These are phyloP conservation scores for Poronia punctata DNA, from an alignment of 495 filamentous ascomycete genomes.

Conservation along the genomic window DNA sequence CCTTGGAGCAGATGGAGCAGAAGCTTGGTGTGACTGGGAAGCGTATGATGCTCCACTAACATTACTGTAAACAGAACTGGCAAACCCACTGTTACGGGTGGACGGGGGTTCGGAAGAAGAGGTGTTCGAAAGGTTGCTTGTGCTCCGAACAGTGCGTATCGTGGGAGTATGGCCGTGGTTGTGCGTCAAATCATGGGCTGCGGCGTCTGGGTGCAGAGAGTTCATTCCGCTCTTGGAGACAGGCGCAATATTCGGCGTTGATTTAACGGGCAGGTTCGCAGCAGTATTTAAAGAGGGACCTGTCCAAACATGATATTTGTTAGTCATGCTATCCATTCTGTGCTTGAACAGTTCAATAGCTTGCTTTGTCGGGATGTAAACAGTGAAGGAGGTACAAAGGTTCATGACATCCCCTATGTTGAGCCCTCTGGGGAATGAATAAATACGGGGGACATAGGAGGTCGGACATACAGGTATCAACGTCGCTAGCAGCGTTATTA, in stretches of 20 bases:
- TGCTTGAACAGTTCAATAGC: neutral
- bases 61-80: conserved; percentile 42
- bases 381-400: conserved; percentile 1
- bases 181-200: conserved; percentile 12
- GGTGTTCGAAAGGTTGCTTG: conserved; percentile 31
- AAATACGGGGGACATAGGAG: neutral
- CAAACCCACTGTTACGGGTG: conserved; percentile 38
- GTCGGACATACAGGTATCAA: conserved; percentile 3
- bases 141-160: conserved; percentile 41
- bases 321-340: conserved; percentile 1
- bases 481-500: neutral
- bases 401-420: neutral
- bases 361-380: too few relatives aligned
- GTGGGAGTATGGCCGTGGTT: conserved; percentile 26
- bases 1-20: conserved; percentile 22
- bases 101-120: conserved; percentile 23
- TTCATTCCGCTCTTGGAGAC: conserved; percentile 30
- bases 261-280: conserved; percentile 12
- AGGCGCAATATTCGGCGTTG: conserved; percentile 26
- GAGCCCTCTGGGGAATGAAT: neutral
- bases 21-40: conserved; percentile 24
- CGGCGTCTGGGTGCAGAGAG: conserved; percentile 26
- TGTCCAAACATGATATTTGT: conserved; percentile 9
- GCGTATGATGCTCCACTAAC: conserved; percentile 31
- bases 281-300: conserved; percentile 11